Percentiles rank a stretch among this genome's conserved stretches.
These are phyloP conservation scores for Cubamyces sp. DNA, from an alignment of 768 basidiomycete species.

Conservation along the genomic window DNA sequence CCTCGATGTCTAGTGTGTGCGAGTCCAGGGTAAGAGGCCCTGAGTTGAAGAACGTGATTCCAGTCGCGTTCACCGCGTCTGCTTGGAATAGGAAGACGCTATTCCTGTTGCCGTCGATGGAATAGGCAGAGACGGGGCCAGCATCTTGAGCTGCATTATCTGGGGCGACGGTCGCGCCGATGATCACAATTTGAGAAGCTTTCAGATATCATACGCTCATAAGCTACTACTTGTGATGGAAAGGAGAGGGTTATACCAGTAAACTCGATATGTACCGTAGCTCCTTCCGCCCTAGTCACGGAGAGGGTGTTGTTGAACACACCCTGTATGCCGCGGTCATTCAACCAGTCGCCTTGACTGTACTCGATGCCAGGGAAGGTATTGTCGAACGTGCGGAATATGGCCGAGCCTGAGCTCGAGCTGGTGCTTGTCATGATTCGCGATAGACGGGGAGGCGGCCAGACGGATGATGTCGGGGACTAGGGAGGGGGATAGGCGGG, in stretches of 20 bases:
- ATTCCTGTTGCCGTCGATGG: conserved; percentile 23
- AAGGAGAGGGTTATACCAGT: conserved; percentile 3
- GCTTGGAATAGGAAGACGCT: conserved; percentile 19
- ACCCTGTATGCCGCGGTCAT: not conserved
- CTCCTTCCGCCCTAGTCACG: not conserved
- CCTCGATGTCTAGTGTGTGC: conserved; percentile 28
- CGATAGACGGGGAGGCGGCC: not conserved
- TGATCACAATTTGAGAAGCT: conserved; percentile 28
- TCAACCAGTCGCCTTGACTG: conserved; percentile 10
- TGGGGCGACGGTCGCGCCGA: conserved; percentile 20
- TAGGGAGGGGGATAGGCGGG: not conserved
- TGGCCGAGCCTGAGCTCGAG: not conserved
- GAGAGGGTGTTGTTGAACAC: conserved; percentile 20
- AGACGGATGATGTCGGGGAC: not conserved
- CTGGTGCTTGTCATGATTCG: not conserved
- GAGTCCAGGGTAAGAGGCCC: conserved; percentile 11
- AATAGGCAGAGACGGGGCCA: conserved; percentile 19
- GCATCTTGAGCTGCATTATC: not conserved
- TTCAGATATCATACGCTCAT: not conserved
- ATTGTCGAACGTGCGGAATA: conserved; percentile 18
- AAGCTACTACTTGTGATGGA: not conserved
- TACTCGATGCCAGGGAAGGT: conserved; percentile 16
- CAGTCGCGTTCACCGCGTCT: not conserved
- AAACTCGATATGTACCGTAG: conserved; percentile 13
- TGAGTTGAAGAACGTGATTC: conserved; percentile 23